These are phyloP conservation scores for Kluyveromyces marxianus DNA, from an alignment of 1,139 yeast species.

Conservation along the genomic window DNA sequence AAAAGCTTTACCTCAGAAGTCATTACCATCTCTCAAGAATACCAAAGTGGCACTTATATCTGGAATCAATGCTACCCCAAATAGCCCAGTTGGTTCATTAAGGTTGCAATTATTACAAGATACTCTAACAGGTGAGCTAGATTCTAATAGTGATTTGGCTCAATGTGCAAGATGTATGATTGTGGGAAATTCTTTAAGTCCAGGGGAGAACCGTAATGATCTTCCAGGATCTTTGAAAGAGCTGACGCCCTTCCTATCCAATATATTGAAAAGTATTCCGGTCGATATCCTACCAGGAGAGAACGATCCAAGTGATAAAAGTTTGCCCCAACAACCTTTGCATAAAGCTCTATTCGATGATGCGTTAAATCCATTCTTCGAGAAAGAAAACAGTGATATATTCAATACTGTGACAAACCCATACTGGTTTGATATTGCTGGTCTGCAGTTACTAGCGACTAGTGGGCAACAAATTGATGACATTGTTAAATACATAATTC, in stretches of 20 bases:
- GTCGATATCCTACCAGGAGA: conserved; percentile 80
- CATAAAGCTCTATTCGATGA: conserved; percentile 63
- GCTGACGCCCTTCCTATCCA: conserved; percentile 53
- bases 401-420: conserved; percentile 66
- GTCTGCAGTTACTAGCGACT: conserved; percentile 55
- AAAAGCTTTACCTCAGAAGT: conserved; percentile 48
- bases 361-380: conserved; percentile 37
- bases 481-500: conserved; percentile 55
- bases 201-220: conserved; percentile 21
- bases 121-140: conserved; percentile 64
- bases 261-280: conserved; percentile 54
- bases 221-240: conserved; percentile 26
- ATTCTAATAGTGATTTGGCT: conserved; percentile 30
- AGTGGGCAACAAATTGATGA: conserved; percentile 84
- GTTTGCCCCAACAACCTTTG: conserved; percentile 85
- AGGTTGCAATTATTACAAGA: conserved; percentile 60
- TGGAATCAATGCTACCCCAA: conserved; percentile 55
- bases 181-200: conserved; percentile 65
- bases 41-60: conserved; percentile 57
- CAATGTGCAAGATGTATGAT: conserved; percentile 51
- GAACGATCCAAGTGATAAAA: conserved; percentile 72
- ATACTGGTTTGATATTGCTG: conserved; percentile 52
- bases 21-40: conserved; percentile 22
- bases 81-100: conserved; percentile 37
- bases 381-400: conserved; percentile 35